Conservation (phyloP, 2,329 filamentous ascomycete genomes). For the Colletotrichum caudatum region DNA sequence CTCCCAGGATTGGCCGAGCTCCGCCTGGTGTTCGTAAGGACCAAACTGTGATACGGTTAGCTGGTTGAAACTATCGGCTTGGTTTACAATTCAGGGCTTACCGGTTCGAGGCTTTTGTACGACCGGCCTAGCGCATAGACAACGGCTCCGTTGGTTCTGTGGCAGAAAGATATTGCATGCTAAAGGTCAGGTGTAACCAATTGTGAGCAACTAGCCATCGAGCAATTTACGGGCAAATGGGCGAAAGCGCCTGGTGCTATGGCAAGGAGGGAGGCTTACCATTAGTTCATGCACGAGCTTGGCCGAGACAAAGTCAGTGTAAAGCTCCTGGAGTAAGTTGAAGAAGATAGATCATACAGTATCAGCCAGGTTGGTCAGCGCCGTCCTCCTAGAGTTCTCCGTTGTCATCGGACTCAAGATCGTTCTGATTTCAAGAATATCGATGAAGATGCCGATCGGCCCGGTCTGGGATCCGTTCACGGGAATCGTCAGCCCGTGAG, state of each 20-base stretch:
- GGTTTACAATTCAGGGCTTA: background rate
- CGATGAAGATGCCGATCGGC: background rate
- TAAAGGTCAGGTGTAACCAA: background rate
- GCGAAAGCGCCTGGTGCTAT: background rate
- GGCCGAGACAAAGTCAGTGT: background rate
- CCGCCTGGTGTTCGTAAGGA: background rate
- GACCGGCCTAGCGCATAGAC: background rate
- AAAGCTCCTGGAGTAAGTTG: background rate
- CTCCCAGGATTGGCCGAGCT: constrained; percentile 10
- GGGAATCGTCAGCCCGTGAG: background rate
- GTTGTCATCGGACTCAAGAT: background rate
- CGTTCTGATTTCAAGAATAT: background rate
- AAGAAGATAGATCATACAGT: background rate
- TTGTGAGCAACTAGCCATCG: background rate
- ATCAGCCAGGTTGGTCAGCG: constrained; percentile 3
- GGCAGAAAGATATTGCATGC: background rate
- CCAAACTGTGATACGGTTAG: background rate
- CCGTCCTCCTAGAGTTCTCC: background rate
- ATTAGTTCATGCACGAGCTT: constrained; percentile 11
- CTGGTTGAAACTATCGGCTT: no score
- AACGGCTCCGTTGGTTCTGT: background rate
- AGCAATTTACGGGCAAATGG: no score
- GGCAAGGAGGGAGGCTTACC: background rate
- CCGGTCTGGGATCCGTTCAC: background rate
- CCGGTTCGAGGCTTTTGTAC: background rate